Evolutionary conservation across 2,329 filamentous ascomycete genomes (phyloP).

Genomic region (Hypoxylon rubiginosum): DNA sequence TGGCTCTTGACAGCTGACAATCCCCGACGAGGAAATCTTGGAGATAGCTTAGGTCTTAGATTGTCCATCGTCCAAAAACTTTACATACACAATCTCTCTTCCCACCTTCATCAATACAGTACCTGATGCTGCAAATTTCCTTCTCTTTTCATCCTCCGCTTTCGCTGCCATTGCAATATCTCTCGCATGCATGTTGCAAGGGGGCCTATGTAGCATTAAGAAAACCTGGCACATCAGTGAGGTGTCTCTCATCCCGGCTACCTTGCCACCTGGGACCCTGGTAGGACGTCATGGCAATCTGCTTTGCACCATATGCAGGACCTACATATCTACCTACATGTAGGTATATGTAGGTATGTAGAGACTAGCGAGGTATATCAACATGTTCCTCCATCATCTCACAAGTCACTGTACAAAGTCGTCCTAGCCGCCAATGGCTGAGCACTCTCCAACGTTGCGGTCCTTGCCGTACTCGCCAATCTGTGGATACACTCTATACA

Average conservation of each 20-base stretch:
- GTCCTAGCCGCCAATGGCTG: conserved; percentile 8
- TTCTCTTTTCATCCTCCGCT: conserved; percentile 25
- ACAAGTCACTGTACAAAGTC: conserved; percentile 39
- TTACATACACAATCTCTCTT: no score
- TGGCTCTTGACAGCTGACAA: background rate
- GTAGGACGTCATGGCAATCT: conserved; percentile 15
- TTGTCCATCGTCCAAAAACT: no score
- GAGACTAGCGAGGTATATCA: background rate
- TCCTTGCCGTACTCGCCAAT: conserved; percentile 33
- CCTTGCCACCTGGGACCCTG: conserved; percentile 38
- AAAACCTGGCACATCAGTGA: conserved; percentile 28
- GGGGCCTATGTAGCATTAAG: conserved; percentile 18
- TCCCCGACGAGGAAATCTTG: no score
- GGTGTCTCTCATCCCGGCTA: conserved; percentile 25
- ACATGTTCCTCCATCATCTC: conserved; percentile 34
- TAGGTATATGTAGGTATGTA: no score
- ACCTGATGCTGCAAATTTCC: conserved; percentile 11
- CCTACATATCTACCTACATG: no score
- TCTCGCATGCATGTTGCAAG: conserved; percentile 15
- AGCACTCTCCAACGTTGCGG: conserved; percentile 8
- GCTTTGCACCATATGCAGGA: conserved; percentile 17
- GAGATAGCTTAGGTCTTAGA: background rate
- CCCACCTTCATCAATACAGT: conserved; percentile 24
- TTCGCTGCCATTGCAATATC: conserved; percentile 21
- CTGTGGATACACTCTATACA: conserved; percentile 33